Conservation (phyloP, 1,284 basidiomycete genomes). For the Laetiporus sulphureus region DNA sequence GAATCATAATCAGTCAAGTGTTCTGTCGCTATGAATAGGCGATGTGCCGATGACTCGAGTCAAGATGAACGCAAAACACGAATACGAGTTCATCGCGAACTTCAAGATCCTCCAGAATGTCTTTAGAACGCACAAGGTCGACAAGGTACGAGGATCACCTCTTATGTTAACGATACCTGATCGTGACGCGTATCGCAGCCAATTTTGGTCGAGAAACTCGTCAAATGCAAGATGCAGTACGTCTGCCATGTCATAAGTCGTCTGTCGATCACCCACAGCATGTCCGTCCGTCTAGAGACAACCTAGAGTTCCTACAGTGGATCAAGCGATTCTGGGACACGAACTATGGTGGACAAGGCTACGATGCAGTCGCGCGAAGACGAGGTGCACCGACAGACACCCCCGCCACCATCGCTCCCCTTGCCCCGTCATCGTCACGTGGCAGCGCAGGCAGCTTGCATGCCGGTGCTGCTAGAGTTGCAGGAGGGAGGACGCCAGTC, state of each 20-base stretch:
- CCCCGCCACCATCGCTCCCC: conserved; percentile 72
- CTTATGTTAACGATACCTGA: conserved; percentile 4
- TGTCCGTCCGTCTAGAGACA: conserved; percentile 56
- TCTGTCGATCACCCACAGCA: conserved; percentile 7
- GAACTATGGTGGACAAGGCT: conserved; percentile 84
- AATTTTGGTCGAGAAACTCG: conserved; percentile 87
- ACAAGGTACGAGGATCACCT: conserved; percentile 61
- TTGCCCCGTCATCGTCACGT: conserved; percentile 29
- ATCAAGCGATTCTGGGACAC: conserved; percentile 94
- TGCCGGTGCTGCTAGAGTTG: conserved; percentile 31
- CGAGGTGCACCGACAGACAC: conserved; percentile 69
- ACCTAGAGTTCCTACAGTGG: conserved; percentile 99
- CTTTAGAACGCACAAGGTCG: conserved; percentile 87
- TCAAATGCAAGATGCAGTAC: conserved; percentile 99
- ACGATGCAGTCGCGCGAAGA: conserved; percentile 82
- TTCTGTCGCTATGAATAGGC: conserved; percentile 39
- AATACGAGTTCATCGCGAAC: conserved; percentile 94
- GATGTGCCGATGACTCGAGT: conserved; percentile 85
- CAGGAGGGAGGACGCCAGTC: conserved; percentile 65
- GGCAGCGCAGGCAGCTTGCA: conserved; percentile 30
- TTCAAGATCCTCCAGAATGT: conserved; percentile 91
- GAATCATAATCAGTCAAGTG: too few species aligned
- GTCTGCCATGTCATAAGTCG: conserved; percentile 24
- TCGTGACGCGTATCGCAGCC: conserved; percentile 48
- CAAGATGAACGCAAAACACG: conserved; percentile 91